A percentile compares a stretch with the other conserved stretches of the same genome.
phyloP scores from a whole-genome alignment of 1,284 basidiomycete genomes.

The Tilletia caries region DNA sequence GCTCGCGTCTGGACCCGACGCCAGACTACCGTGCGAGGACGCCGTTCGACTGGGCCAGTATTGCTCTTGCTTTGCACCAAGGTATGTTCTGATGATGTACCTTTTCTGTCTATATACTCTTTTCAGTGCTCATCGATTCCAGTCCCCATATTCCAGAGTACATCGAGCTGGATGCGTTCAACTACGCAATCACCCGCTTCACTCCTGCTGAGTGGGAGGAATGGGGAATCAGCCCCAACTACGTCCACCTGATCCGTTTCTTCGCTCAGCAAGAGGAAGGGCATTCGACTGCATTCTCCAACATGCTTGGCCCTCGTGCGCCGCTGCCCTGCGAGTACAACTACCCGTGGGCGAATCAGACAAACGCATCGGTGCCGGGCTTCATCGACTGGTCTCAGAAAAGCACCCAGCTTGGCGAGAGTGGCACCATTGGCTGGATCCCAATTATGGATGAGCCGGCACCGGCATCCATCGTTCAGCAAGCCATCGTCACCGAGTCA shows the following conservation, averaged over 20 bases:
- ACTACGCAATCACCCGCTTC: constrained; percentile 36
- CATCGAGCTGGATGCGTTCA: constrained; percentile 45
- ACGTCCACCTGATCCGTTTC: constrained; percentile 26
- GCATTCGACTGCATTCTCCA: constrained; percentile 33
- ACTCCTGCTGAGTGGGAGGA: constrained; percentile 34
- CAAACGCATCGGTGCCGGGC: constrained; percentile 20
- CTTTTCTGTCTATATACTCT: too few relatives aligned
- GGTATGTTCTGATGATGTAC: neutral
- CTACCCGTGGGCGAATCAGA: constrained; percentile 27
- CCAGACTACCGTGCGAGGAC: constrained; percentile 2
- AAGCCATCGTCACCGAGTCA: constrained; percentile 42
- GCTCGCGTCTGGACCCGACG: constrained; percentile 8
- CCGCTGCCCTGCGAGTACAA: constrained; percentile 35
- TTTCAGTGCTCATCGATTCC: neutral
- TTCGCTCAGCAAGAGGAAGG: constrained; percentile 43
- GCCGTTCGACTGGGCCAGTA: constrained; percentile 8
- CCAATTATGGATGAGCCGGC: constrained; percentile 36
- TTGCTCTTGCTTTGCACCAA: neutral
- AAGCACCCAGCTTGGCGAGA: constrained; percentile 39
- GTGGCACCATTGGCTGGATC: constrained; percentile 39
- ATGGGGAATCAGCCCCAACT: constrained; percentile 20
- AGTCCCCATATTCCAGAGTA: constrained; percentile 22
- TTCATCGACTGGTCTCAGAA: constrained; percentile 37
- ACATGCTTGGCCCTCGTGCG: constrained; percentile 35
- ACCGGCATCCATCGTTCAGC: constrained; percentile 33